A percentile compares a stretch with the other conserved stretches of the same genome.
These are phyloP conservation scores for Populus hybrid DNA, from an alignment of 441 rosid species.

Conservation along the genomic window DNA sequence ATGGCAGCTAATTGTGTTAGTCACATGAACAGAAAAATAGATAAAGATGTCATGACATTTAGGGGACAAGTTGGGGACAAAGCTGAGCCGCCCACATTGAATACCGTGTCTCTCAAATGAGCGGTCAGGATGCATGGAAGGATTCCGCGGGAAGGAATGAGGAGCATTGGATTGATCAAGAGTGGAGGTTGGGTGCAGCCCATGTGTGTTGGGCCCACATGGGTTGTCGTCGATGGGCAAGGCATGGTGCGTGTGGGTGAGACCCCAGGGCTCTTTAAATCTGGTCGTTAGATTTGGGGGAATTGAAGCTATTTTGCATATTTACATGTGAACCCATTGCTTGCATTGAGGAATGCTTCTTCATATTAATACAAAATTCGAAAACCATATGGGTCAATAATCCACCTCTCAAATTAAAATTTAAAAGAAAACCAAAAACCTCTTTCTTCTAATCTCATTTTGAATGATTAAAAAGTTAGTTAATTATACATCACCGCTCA, in stretches of 20 bases:
- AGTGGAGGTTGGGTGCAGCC: constrained; percentile 7
- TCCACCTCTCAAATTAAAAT: not conserved
- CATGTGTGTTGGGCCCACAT: constrained; percentile 36
- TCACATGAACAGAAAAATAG: constrained; percentile 34
- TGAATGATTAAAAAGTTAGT: no score
- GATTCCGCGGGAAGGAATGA: not conserved
- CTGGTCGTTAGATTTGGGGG: not conserved
- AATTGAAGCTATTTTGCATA: not conserved
- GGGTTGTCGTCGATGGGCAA: constrained; percentile 22
- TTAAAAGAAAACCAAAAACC: no score
- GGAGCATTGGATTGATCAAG: constrained; percentile 23
- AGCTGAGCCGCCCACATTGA: constrained; percentile 24
- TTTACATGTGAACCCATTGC: constrained; percentile 4
- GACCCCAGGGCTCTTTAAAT: not conserved
- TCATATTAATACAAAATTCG: not conserved
- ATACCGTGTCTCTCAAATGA: constrained; percentile 22
- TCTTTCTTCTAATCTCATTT: no score
- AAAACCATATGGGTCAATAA: not conserved
- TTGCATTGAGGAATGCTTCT: not conserved
- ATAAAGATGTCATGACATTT: constrained; percentile 21
- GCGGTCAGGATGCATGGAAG: constrained; percentile 16
- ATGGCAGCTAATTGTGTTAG: constrained; percentile 28
- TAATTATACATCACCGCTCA: no score
- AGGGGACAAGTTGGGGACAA: constrained; percentile 47
- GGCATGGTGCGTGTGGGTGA: constrained; percentile 11